Evolutionary conservation across 129 eudicot species (phyloP), one percentile per base, ranked within the genome.

Genomic region (Saussurea involucrata): DNA sequence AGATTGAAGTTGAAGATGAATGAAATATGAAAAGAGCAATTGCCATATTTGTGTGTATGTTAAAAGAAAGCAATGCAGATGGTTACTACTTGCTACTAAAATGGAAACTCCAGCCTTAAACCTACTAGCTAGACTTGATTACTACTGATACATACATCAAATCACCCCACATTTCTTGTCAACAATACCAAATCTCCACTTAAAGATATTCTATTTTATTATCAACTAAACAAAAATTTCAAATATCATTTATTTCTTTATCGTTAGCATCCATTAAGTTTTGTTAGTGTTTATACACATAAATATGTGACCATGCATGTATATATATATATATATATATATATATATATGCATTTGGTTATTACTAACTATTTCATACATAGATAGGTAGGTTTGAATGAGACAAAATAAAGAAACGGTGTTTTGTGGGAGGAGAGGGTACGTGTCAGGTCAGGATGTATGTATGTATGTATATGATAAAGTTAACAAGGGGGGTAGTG

Each of bases 41-140:
- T 57, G 55, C 33, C 77, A 73, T 18, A 31, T 73, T 57, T 72
- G 66, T 25, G 36, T 7, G 61, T n/a, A 40, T 12, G 27, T 69
- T 12, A 15, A 21, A 36, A 22, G 1, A 11, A 44, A 24, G n/a
- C 18, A 31, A 57, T 11, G 17, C 13, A 73, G 17, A 21, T n/a
- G 10, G 37, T 18, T 17, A 29, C 0, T 72, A 21, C 8, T 37
- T 6, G 1, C 8, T 36, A 40, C 49, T 11, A 11, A 17, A 8
- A 44, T 9, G 15, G 61, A 3, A 44, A 10, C 13, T n/a, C 18
- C 5, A 0, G 18, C 4, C 20, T 15, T 44, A 44, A 44, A 44
- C 57, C 58, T 46, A 44, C 17, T 6, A 44, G 13, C 5, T 53
- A n/a, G 61, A 53, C 61, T 53, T 53, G 61, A 53, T 53, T 40